Conservation (phyloP, 768 basidiomycete genomes). For the Serpula lacrymans region DNA sequence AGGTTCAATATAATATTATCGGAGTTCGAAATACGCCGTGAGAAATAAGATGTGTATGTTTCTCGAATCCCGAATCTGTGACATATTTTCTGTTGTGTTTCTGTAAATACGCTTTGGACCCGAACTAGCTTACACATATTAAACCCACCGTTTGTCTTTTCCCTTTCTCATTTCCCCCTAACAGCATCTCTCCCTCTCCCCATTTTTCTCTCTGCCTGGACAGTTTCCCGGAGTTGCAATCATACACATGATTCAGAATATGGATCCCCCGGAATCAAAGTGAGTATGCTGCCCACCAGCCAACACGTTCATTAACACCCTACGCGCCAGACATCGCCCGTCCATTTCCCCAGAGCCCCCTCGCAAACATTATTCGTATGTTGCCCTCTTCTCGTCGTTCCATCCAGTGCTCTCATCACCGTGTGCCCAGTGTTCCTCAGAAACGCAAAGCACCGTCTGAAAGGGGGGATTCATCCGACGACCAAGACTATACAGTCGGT, state of each 20-base stretch:
- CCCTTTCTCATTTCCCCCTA: slow-evolving; percentile 13
- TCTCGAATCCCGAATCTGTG: slow-evolving; percentile 38
- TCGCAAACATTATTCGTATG: slow-evolving; percentile 17
- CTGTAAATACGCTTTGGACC: slow-evolving; percentile 37
- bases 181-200: slow-evolving; percentile 8
- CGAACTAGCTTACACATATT: slow-evolving; percentile 34
- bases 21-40: slow-evolving; percentile 32
- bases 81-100: slow-evolving; percentile 36
- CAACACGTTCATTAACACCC: slow-evolving; percentile 15
- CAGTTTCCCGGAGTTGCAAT: too few species aligned
- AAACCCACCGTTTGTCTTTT: slow-evolving; percentile 23
- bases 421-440: slow-evolving; percentile 28
- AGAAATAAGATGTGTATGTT: slow-evolving; percentile 35
- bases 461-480: slow-evolving; percentile 15
- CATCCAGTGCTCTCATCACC: slow-evolving; percentile 9
- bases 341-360: slow-evolving; percentile 14
- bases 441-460: slow-evolving; percentile 38
- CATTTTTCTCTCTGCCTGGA: slow-evolving; percentile 3
- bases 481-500: slow-evolving; percentile 8
- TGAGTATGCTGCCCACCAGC: too few species aligned
- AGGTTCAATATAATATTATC: slow-evolving; percentile 24
- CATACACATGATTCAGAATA: too few species aligned
- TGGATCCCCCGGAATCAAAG: too few species aligned
- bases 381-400: slow-evolving; percentile 15
- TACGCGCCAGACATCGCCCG: slow-evolving; percentile 9